Base-by-base conservation (phyloP, 441 rosid species). In the Syzygium syzygioides region DNA sequence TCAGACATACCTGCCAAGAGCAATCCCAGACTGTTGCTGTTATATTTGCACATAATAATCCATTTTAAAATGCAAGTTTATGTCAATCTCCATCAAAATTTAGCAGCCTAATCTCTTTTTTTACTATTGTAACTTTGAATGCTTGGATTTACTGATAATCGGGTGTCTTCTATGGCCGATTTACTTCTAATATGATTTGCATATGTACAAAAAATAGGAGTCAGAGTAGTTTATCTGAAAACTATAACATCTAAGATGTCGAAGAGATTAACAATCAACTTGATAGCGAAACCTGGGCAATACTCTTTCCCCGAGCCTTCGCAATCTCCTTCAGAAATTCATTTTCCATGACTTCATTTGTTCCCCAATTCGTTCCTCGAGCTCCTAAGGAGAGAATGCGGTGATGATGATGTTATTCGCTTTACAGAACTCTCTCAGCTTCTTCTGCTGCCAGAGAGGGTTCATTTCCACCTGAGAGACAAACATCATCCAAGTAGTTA, bases 381-480 rank as follows among this genome's bases (percentile, higher is more conserved):
- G 87, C 87, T 55, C 87, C 90, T 48, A 89, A 28, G n/a, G 90
- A 5, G 86, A 86, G 85, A 71, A 89, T 20, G 88, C 90, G 4
- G 76, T 86, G 25, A 89, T 55, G 41, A 54, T 37, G 23, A 86
- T 32, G 26, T 71, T 79, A 34, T 76, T 89, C 6, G 52, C 88
- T 56, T 71, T 79, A 3, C 90, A 89, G 71, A 71, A 57, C 45
- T 28, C 88, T 48, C 41, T 86, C 50, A 88, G 62, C 90, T 89
- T 86, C 79, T 89, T 56, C 84, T 89, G 90, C 88, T 17, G 87
- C 90, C 88, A 89, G 7, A 86, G 55, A 3, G 84, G 88, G 30
- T 89, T 86, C 88, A 89, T 30, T 80, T 89, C 90, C 85, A 89
- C 88, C 90, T 86, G 71, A 59, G 9, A 9, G 53, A 30, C 52